Evolutionary conservation across 1,139 yeast species (phyloP), one percentile per base, ranked within the genome.

Genomic region (Saccharomyces hybrid): DNA sequence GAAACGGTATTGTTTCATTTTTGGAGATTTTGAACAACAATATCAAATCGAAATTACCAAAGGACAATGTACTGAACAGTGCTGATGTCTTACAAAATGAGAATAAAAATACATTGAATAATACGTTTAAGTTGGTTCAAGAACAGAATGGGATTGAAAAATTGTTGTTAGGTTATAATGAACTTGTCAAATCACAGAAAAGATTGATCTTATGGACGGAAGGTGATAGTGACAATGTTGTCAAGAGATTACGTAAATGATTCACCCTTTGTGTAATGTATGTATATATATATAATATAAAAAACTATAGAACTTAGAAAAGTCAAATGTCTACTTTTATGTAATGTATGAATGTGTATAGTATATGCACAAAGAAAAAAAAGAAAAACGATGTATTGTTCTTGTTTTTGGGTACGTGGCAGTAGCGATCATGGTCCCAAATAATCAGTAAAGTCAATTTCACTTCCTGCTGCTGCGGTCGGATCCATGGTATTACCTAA

Each of bases 131-230:
- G 44, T 20, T 38, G 11, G 26, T 16, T 6, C 25, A 76, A 56
- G 67, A 73, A 52, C 62, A 71, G 29, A 59, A 80, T 31, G 78
- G 80, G 56, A 64, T 75, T 51, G 73, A 75, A 52, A 80, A 82
- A 59, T 57, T 85, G 7, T 72, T 76, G 2, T 52, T 76, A 7
- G 74, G 85, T 55, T 74, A 78, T 51, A 75, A 75, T 0, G 62
- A 78, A 7, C 64, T 76, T 16, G 72, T 76, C 4, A 69, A 71
- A 0, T 61, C 76, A 4, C 76, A 76, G 53, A 84, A 85, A 63
- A 77, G 93, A 67, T 67, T 82, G 3, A 63, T 73, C 44, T 83
- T 82, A 3, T 86, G 93, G 93, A 72, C 82, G 3, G 72, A 71
- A 51, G 78, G 71, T 28, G 88, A 84, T 61, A 59, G 77, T 13